A percentile compares a stretch with the other conserved stretches of the same genome.
Conservation (phyloP, 2,329 filamentous ascomycete genomes). For the Trichoderma koningii region DNA sequence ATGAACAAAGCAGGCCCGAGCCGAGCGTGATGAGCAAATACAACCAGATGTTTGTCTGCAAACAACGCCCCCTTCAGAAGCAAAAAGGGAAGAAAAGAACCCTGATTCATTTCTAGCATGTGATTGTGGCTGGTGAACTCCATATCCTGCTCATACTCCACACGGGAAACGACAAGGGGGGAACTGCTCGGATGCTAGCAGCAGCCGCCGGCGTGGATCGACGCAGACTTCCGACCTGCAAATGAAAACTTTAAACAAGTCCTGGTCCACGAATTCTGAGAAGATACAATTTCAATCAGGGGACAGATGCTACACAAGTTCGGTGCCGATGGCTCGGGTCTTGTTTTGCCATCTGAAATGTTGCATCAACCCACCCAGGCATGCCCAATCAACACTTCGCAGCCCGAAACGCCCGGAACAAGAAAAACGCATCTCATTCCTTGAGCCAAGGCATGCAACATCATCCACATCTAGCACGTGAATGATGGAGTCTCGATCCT, state of each 20-base stretch:
- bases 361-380: background rate
- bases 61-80: background rate
- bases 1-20: too few relatives aligned
- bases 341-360: background rate
- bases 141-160: conserved; percentile 7
- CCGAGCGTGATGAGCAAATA: too few relatives aligned
- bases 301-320: background rate
- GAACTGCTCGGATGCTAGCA: background rate
- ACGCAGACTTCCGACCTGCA: conserved; percentile 24
- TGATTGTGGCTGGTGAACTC: conserved; percentile 38
- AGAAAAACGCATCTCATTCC: background rate
- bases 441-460: conserved; percentile 13
- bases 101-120: conserved; percentile 33
- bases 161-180: conserved; percentile 3
- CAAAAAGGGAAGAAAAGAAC: background rate
- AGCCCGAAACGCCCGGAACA: conserved; percentile 1
- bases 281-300: background rate
- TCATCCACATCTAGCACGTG: conserved; percentile 8
- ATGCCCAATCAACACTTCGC: conserved; percentile 7
- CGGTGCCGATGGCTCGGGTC: conserved; percentile 8
- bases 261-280: background rate
- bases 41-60: too few relatives aligned
- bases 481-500: background rate
- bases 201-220: conserved; percentile 12
- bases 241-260: conserved; percentile 11